Evolutionary conservation across 306 rosid species (phyloP).

Genomic region (Gillenia trifoliata): DNA sequence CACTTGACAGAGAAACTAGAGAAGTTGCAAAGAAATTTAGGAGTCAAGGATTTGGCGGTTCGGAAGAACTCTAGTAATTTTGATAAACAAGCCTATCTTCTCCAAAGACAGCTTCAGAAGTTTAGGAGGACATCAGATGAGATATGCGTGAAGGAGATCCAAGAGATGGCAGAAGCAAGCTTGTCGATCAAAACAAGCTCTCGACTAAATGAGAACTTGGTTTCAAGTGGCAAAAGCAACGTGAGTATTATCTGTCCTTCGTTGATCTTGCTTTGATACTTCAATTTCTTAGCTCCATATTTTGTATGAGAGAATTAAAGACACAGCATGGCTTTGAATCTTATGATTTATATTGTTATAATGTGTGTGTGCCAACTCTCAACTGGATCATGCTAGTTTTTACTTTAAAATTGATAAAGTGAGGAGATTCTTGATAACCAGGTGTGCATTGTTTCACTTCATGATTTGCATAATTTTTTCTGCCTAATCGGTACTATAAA

Average conservation of each 20-base stretch:
- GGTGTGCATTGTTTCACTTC: neutral
- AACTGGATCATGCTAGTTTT: too few relatives aligned
- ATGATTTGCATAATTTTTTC: neutral
- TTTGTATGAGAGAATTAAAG: neutral
- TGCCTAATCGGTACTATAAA: neutral
- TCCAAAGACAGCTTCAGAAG: slow-evolving; percentile 52
- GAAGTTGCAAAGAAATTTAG: slow-evolving; percentile 54
- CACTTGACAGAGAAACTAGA: slow-evolving; percentile 56
- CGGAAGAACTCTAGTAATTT: slow-evolving; percentile 39
- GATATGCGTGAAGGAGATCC: slow-evolving; percentile 46
- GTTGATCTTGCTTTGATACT: neutral
- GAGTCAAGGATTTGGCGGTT: slow-evolving; percentile 25
- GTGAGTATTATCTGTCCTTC: slow-evolving; percentile 34
- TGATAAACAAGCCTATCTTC: slow-evolving; percentile 54
- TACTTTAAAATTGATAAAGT: neutral
- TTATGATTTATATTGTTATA: neutral
- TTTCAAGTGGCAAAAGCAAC: slow-evolving; percentile 56
- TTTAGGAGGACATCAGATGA: slow-evolving; percentile 54
- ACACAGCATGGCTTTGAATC: neutral
- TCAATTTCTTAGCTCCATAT: neutral
- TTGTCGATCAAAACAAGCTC: slow-evolving; percentile 33
- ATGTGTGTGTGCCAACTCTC: too few relatives aligned
- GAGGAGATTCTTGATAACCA: neutral
- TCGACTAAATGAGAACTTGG: slow-evolving; percentile 31
- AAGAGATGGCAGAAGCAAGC: slow-evolving; percentile 59